These are phyloP conservation scores for Asterophora parasitica DNA, from an alignment of 768 basidiomycete genomes.

Conservation along the genomic window DNA sequence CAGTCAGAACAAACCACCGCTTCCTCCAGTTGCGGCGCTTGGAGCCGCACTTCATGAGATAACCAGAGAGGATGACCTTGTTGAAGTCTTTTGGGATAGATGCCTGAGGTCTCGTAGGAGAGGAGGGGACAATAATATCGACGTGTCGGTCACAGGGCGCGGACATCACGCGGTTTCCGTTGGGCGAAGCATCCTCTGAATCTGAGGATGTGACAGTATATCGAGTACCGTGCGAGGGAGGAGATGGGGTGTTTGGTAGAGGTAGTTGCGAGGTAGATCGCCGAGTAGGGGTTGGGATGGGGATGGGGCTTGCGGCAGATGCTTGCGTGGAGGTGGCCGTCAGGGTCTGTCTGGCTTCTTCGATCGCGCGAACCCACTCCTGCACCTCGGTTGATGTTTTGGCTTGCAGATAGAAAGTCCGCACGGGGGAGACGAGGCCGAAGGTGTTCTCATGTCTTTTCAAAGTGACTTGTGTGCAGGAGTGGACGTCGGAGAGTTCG, in stretches of 20 bases:
- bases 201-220: constrained; percentile 70
- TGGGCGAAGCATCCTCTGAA: constrained; percentile 65
- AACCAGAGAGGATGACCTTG: constrained; percentile 85
- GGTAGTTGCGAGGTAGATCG: constrained; percentile 24
- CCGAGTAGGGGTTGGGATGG: constrained; percentile 38
- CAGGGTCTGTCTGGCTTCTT: constrained; percentile 64
- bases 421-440: constrained; percentile 82
- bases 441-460: constrained; percentile 90
- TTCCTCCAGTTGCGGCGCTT: constrained; percentile 95
- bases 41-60: constrained; percentile 94
- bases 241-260: constrained; percentile 42
- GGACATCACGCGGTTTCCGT: constrained; percentile 36
- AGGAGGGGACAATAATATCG: constrained; percentile 25
- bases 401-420: constrained; percentile 92
- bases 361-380: constrained; percentile 81
- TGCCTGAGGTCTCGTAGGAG: constrained; percentile 39
- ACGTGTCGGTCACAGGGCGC: constrained; percentile 33
- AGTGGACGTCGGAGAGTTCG: constrained; percentile 84
- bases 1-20: constrained; percentile 93
- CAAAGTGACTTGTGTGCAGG: constrained; percentile 79
- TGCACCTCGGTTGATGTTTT: constrained; percentile 65
- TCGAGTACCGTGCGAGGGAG: constrained; percentile 36
- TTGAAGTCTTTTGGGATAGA: constrained; percentile 47
- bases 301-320: constrained; percentile 48
- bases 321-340: constrained; percentile 59